Conservation (phyloP, 108 stramenopile species). For the Nannochloropsis salina region DNA sequence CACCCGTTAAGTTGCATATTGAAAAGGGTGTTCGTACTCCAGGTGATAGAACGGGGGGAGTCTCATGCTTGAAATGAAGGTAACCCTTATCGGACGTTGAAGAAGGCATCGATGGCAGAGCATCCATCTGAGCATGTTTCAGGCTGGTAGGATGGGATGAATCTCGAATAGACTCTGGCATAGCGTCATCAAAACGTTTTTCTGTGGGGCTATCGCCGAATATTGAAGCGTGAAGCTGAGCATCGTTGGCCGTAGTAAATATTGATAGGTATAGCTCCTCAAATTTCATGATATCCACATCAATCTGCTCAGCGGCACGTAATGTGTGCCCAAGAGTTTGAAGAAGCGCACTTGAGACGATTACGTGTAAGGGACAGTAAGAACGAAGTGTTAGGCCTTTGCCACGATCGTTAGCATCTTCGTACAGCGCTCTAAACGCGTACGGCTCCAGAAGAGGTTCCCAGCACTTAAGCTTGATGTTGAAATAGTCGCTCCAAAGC, state of each 20-base stretch:
- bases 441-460: constrained; percentile 84
- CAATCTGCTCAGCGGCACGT: neutral
- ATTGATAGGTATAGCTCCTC: neutral
- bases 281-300: neutral
- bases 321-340: constrained; percentile 5
- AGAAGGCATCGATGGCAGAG: neutral
- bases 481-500: constrained; percentile 88
- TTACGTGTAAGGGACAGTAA: constrained; percentile 55
- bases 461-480: constrained; percentile 83
- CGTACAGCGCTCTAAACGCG: constrained; percentile 56
- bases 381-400: constrained; percentile 63
- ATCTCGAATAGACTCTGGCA: neutral
- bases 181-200: neutral
- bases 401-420: constrained; percentile 61
- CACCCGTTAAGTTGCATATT: constrained; percentile 74
- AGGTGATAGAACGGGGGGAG: constrained; percentile 54
- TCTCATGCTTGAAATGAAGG: constrained; percentile 59
- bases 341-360: neutral
- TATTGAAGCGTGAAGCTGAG: neutral
- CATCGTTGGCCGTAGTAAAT: neutral
- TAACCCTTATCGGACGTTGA: neutral
- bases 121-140: neutral
- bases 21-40: constrained; percentile 79
- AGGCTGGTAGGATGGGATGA: neutral
- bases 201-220: neutral